Conservation (phyloP, 192 early-diverging fungal species). For the Coemansia sp. region DNA sequence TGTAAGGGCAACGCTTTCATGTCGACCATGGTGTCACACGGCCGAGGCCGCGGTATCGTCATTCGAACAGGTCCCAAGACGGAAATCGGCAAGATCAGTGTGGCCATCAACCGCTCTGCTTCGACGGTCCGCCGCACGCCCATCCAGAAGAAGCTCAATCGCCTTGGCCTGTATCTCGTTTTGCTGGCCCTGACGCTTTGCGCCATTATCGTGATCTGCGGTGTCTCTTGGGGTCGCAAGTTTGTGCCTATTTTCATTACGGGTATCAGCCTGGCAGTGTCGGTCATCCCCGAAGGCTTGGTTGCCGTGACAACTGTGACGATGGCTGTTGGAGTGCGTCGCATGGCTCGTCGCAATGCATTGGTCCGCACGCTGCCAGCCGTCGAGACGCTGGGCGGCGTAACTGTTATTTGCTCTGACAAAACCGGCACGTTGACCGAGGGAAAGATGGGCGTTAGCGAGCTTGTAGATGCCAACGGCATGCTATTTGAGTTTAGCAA, state of each 20-base stretch:
- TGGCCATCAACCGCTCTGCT: conserved; percentile 70
- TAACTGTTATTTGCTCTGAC: conserved; percentile 97
- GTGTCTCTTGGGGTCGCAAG: conserved; percentile 66
- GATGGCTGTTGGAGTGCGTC: conserved; percentile 94
- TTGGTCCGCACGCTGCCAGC: conserved; percentile 92
- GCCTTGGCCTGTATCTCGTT: conserved; percentile 85
- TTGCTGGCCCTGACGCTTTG: conserved; percentile 79
- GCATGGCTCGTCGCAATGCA: conserved; percentile 87
- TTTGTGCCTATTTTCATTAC: conserved; percentile 74
- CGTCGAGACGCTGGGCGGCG: conserved; percentile 93
- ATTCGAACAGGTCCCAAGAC: conserved; percentile 84
- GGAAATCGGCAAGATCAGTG: conserved; percentile 94
- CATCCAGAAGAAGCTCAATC: conserved; percentile 73
- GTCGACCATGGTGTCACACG: conserved; percentile 89
- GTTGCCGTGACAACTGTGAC: conserved; percentile 97
- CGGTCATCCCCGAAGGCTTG: conserved; percentile 97
- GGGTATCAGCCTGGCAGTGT: conserved; percentile 90
- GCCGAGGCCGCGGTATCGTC: conserved; percentile 90
- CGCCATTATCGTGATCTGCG: conserved; percentile 81
- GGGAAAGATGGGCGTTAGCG: conserved; percentile 92
- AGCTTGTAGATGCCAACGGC: conserved; percentile 57
- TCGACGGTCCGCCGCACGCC: conserved; percentile 60
- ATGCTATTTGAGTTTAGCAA: conserved; percentile 55
- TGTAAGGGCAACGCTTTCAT: conserved; percentile 97
- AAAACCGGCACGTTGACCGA: conserved; percentile 97